Evolutionary conservation across 2,329 filamentous ascomycete species (phyloP), one percentile per base, ranked within the genome.

Genomic region (Zymoseptoria pseudotritici): DNA sequence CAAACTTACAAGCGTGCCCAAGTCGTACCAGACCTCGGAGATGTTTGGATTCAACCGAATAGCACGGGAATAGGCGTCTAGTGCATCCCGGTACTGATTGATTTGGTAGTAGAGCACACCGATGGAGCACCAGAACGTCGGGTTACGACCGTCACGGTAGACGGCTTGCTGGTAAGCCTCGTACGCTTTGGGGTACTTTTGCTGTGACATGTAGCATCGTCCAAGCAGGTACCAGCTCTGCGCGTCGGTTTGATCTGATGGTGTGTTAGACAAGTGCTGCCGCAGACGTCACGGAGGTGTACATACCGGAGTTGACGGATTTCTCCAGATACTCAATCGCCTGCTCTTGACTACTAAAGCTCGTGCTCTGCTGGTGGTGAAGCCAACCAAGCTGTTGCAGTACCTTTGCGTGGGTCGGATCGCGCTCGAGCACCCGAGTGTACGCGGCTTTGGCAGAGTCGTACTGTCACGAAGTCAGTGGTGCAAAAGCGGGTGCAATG

Each of bases 101-200:
- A 99, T 99, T 77, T 97, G 94, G 78, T 97, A 99, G 76, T 99
- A 99, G 61, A 99, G 83, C 17, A 99, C 94, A 74, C 94, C 94
- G 72, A 99, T 99, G 9, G 93, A 97, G 79, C 94, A 97, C 94
- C 94, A 99, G 80, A 97, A 99, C 1, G 94, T 97, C 19, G 94
- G 94, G 74, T 97, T 97, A 67, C 94, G 88, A 36, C 94, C 94
- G 73, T 99, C 94, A 59, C 94, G 91, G 73, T 99, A 99, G 49
- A 99, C 94, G 2, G 94, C 94, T 79, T 99, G 94, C 74, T 99
- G 94, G 75, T 97, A 97, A 5, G 94, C 93, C 73, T 99, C 94
- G 70, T 97, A 97, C 0, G 94, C 94, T 75, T 97, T 97, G 70
- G 93, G 93, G 70, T 97, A 97, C 75, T 97, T 97, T 75, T 96